These are phyloP conservation scores for Lactifluus subvellereus DNA, from an alignment of 768 basidiomycete species.

Conservation along the genomic window DNA sequence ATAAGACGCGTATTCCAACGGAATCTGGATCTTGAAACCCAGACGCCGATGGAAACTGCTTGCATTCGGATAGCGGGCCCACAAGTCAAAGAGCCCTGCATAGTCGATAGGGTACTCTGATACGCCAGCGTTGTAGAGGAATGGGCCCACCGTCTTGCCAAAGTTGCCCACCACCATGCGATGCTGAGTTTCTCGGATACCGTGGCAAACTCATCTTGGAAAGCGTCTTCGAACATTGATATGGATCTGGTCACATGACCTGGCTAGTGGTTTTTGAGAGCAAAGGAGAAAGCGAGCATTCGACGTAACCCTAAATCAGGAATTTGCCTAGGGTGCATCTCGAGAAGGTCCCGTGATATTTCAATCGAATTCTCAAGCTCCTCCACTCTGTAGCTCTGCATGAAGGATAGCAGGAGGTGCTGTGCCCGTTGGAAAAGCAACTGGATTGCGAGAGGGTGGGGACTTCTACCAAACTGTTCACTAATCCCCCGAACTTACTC, in stretches of 20 bases:
- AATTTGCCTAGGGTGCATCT: slow-evolving; percentile 1
- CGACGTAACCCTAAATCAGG: not conserved
- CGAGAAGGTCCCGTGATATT: not conserved
- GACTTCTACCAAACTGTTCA: not conserved
- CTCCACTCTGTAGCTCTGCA: not conserved
- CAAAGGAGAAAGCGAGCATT: slow-evolving; percentile 2
- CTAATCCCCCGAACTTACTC: too few relatives aligned
- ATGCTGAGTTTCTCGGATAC: not conserved
- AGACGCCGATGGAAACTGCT: not conserved
- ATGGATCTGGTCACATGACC: not conserved
- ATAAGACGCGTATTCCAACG: not conserved
- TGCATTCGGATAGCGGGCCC: not conserved
- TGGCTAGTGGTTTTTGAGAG: not conserved
- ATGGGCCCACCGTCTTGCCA: not conserved
- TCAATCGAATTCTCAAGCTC: not conserved
- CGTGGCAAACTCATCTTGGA: not conserved
- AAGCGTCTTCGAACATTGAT: not conserved
- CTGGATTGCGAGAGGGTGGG: not conserved
- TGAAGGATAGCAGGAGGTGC: not conserved
- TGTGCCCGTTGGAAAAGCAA: not conserved
- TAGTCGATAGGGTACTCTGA: not conserved
- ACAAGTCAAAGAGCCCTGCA: not conserved
- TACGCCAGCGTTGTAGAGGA: not conserved
- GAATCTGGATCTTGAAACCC: not conserved
- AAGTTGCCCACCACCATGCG: slow-evolving; percentile 1